Conservation (phyloP, 139 green algal genomes). For the Picochlorum sp. region DNA sequence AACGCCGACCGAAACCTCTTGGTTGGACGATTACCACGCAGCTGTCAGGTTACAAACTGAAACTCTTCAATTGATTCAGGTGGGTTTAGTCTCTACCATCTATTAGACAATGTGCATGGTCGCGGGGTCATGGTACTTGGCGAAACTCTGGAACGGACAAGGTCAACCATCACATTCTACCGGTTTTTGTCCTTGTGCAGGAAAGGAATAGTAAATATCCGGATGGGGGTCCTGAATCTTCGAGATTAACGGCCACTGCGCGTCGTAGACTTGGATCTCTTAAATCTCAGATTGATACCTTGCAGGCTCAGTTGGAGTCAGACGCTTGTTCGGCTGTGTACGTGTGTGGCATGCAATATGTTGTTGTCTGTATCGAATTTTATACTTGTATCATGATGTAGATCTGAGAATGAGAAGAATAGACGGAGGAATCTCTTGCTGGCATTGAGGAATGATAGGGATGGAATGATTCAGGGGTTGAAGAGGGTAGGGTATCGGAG, state of each 20-base stretch:
- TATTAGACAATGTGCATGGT: background rate
- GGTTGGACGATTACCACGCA: slow-evolving; percentile 62
- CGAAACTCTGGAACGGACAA: too few species aligned
- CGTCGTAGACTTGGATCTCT: slow-evolving; percentile 74
- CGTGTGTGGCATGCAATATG: slow-evolving; percentile 12
- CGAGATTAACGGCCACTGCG: slow-evolving; percentile 61
- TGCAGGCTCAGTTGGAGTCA: slow-evolving; percentile 52
- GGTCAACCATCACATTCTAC: background rate
- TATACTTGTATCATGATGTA: slow-evolving; percentile 11
- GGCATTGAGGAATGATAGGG: slow-evolving; percentile 51
- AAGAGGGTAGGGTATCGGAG: slow-evolving; percentile 35
- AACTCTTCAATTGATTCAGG: slow-evolving; percentile 58
- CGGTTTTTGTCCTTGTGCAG: slow-evolving; percentile 22
- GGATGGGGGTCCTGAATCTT: slow-evolving; percentile 59
- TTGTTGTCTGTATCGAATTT: too few species aligned
- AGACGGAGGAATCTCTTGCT: slow-evolving; percentile 61
- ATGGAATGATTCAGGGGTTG: slow-evolving; percentile 65
- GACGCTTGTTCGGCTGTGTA: slow-evolving; percentile 43
- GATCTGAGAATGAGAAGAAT: slow-evolving; percentile 75
- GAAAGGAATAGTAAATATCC: slow-evolving; percentile 67
- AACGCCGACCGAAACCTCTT: slow-evolving; percentile 29
- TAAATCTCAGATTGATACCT: slow-evolving; percentile 47
- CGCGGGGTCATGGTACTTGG: background rate
- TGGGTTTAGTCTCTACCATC: slow-evolving; percentile 15
- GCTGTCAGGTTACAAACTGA: slow-evolving; percentile 58